These are phyloP conservation scores for Triangularia verruculosa DNA, from an alignment of 2,329 filamentous ascomycete species.

Conservation along the genomic window DNA sequence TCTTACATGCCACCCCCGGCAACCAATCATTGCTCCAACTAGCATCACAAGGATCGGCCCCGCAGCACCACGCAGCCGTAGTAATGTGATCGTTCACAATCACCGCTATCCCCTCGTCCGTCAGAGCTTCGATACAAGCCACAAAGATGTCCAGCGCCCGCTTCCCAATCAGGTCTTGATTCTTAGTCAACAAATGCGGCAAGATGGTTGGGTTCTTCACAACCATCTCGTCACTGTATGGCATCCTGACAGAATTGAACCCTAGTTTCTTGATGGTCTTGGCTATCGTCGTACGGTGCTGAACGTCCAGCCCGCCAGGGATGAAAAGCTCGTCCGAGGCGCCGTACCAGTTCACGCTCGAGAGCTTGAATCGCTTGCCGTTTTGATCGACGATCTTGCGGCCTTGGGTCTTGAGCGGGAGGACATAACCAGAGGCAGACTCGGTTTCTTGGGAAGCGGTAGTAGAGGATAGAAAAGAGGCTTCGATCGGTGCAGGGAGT, in stretches of 20 bases:
- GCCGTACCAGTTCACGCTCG: slow-evolving; percentile 69
- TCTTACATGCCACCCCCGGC: slow-evolving; percentile 52
- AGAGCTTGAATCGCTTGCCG: slow-evolving; percentile 58
- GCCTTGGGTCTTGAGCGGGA: slow-evolving; percentile 59
- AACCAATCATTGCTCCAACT: slow-evolving; percentile 65
- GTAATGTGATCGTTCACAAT: slow-evolving; percentile 72
- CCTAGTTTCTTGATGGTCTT: slow-evolving; percentile 57
- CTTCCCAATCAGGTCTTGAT: slow-evolving; percentile 56
- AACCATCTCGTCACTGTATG: slow-evolving; percentile 68
- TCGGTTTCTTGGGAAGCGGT: slow-evolving; percentile 19
- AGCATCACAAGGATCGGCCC: slow-evolving; percentile 64
- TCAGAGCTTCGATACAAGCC: slow-evolving; percentile 57
- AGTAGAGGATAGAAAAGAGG: slow-evolving; percentile 39
- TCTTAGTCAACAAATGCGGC: slow-evolving; percentile 51
- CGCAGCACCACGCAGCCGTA: slow-evolving; percentile 66
- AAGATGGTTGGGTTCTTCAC: slow-evolving; percentile 55
- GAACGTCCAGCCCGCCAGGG: slow-evolving; percentile 60
- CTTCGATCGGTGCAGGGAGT: slow-evolving; percentile 43
- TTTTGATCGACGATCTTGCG: slow-evolving; percentile 58
- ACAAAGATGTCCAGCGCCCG: slow-evolving; percentile 60
- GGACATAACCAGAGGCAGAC: slow-evolving; percentile 39
- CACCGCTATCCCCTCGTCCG: slow-evolving; percentile 60
- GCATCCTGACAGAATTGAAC: slow-evolving; percentile 68
- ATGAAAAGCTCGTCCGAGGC: slow-evolving; percentile 66
- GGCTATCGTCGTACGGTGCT: slow-evolving; percentile 60